Evolutionary conservation across 441 rosid genomes (phyloP), one percentile per base, ranked within the genome.

Genomic region (Mallotus repandus): DNA sequence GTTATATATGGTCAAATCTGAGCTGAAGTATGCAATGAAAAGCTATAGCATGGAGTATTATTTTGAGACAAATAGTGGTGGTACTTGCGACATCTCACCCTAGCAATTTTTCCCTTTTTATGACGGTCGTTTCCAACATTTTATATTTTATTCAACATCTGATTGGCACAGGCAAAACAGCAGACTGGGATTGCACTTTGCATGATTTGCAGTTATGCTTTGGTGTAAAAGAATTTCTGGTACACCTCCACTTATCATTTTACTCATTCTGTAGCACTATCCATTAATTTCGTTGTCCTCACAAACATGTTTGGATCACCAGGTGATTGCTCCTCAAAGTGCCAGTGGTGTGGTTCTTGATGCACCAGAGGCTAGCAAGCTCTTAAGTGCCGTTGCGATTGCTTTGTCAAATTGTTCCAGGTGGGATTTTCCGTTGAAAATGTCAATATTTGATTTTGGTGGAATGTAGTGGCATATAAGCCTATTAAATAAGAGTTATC

Each of bases 261-360:
- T 68, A 49, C 71, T 38, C 35, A 63, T 70, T 63, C 38, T 73
- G 41, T 75, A 35, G 18, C 32, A 22, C 57, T 64, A 21, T 49
- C 45, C 63, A 53, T 69, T 62, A 21, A 55, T 77, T 59, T 72
- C 46, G 52, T 66, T 43, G 15, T 35, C 63, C 65, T 79, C 25
- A 32, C 54, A 68, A 72, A 29, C 46, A 43, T 74, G 72, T 80
- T 72, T 60, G 74, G 46, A 75, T 77, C 63, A 54, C 77, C 81
- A 94, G 99, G 87, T 94, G 58, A 92, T 94, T 78, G 91, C 92
- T 76, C 97, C 98, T 80, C 99, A 89, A 82, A 94, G 98, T 91
- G 99, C 96, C 76, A 96, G 98, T 21, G 98, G 98, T 59, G 98
- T 96, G 73, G 87, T 96, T 81, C 97, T 94, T 76, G 92, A 94